A percentile compares a stretch with the other conserved stretches of the same genome.
These are phyloP conservation scores for Vitis cinerea DNA, from an alignment of 164 flowering plant genomes.

Conservation along the genomic window DNA sequence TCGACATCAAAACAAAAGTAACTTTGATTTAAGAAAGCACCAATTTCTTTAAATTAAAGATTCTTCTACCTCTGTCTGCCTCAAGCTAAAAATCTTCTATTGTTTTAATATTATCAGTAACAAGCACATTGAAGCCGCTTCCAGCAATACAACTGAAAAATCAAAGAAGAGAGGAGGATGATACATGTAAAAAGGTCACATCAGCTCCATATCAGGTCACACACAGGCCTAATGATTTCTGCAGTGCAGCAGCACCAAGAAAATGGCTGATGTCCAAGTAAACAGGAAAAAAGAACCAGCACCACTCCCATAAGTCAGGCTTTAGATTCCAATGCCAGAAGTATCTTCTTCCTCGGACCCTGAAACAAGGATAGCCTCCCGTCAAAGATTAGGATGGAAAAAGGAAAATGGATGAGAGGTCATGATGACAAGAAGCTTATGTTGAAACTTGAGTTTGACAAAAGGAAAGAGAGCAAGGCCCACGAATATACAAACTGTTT, in stretches of 20 bases:
- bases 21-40: background rate
- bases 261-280: background rate
- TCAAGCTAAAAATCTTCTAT: background rate
- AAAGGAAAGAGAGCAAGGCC: too few relatives aligned
- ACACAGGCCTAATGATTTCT: conserved; percentile 2
- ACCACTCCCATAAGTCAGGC: conserved; percentile 18
- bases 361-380: conserved; percentile 25
- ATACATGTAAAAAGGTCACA: background rate
- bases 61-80: background rate
- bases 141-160: background rate
- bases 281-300: background rate
- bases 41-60: background rate
- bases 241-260: background rate
- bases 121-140: conserved; percentile 6
- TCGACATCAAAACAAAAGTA: too few relatives aligned
- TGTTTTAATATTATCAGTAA: background rate
- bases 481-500: too few relatives aligned
- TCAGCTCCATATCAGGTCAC: background rate
- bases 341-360: conserved; percentile 97
- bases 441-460: too few relatives aligned
- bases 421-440: too few relatives aligned
- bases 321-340: conserved; percentile 64
- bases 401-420: background rate
- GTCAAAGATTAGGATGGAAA: background rate
- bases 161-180: background rate